Conservation (phyloP, 257 asterid genomes). For the Linaria vulgaris region DNA sequence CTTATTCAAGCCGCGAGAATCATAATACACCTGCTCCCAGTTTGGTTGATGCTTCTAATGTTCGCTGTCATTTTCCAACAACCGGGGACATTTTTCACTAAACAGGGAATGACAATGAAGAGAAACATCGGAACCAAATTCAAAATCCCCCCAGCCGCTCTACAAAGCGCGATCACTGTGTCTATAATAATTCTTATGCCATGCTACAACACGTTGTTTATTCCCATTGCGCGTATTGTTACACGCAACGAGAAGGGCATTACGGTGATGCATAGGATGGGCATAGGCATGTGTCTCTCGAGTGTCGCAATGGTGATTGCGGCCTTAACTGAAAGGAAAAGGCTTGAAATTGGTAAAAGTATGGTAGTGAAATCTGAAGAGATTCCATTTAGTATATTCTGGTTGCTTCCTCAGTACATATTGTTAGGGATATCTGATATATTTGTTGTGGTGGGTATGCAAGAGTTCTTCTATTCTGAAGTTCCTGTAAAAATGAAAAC, state of each 20-base stretch:
- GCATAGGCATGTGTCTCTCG: slow-evolving; percentile 76
- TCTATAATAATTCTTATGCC: slow-evolving; percentile 78
- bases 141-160: slow-evolving; percentile 91
- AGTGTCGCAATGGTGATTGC: slow-evolving; percentile 81
- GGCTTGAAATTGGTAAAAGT: slow-evolving; percentile 38
- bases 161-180: slow-evolving; percentile 75
- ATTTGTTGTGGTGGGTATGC: slow-evolving; percentile 92
- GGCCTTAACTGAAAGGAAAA: slow-evolving; percentile 54
- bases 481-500: slow-evolving; percentile 81
- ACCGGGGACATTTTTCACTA: slow-evolving; percentile 83
- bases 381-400: slow-evolving; percentile 57
- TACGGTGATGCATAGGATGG: slow-evolving; percentile 76
- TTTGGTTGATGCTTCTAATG: too few species aligned
- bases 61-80: slow-evolving; percentile 93
- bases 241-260: slow-evolving; percentile 66
- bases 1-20: too few species aligned
- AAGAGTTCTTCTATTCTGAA: slow-evolving; percentile 76
- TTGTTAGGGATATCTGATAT: slow-evolving; percentile 80
- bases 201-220: slow-evolving; percentile 53
- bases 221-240: slow-evolving; percentile 55
- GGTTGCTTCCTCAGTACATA: slow-evolving; percentile 86
- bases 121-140: slow-evolving; percentile 55
- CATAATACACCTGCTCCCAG: too few species aligned
- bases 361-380: slow-evolving; percentile 19
- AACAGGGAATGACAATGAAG: slow-evolving; percentile 83